Conservation (phyloP, 345 rosid species). For the Leavenworthia alabamica region DNA sequence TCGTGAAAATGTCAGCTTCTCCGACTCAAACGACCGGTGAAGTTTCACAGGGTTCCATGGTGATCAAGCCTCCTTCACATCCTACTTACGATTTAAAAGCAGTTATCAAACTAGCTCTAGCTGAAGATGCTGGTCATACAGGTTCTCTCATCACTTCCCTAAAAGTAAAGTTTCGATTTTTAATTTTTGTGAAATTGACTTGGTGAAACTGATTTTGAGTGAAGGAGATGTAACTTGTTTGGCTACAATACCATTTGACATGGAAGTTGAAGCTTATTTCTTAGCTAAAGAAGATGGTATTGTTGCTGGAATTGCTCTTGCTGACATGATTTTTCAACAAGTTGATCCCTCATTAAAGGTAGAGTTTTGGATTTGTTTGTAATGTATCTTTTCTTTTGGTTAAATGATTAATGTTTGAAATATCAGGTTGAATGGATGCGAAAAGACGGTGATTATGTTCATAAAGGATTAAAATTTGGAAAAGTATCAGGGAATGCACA, state of each 20-base stretch:
- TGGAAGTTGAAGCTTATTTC: slow-evolving; percentile 91
- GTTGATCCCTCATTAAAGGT: slow-evolving; percentile 88
- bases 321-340: slow-evolving; percentile 78
- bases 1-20: slow-evolving; percentile 47
- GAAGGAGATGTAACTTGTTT: slow-evolving; percentile 91
- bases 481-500: slow-evolving; percentile 87
- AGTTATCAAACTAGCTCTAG: slow-evolving; percentile 60
- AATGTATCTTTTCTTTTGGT: background rate
- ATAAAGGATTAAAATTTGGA: slow-evolving; percentile 83
- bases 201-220: slow-evolving; percentile 7
- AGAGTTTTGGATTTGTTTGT: background rate
- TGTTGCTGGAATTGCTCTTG: slow-evolving; percentile 73
- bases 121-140: slow-evolving; percentile 90
- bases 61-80: slow-evolving; percentile 77
- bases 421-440: slow-evolving; percentile 76
- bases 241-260: slow-evolving; percentile 78
- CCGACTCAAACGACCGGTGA: slow-evolving; percentile 23
- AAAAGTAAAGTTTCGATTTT: slow-evolving; percentile 5
- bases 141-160: slow-evolving; percentile 35
- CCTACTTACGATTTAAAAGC: slow-evolving; percentile 84
- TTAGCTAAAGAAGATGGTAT: slow-evolving; percentile 91
- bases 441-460: slow-evolving; percentile 78
- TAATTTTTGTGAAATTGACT: background rate
- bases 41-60: slow-evolving; percentile 36
- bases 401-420: background rate